phyloP scores from a whole-genome alignment of 148 eudicot species.

The Hydrangea macrophylla region DNA sequence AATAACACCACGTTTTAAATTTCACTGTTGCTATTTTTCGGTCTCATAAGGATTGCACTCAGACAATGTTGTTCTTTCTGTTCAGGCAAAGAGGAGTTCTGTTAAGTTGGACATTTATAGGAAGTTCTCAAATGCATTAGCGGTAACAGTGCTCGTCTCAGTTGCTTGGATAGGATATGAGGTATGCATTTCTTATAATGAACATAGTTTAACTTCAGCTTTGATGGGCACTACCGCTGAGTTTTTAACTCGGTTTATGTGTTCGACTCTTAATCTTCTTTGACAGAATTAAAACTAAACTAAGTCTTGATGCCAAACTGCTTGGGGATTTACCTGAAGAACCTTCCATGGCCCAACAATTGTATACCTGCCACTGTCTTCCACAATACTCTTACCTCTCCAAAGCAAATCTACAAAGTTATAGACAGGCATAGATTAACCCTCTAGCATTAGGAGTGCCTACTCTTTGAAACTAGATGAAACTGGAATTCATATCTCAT shows the following conservation, averaged over 20 bases:
- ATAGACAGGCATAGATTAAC: neutral
- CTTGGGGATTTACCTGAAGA: neutral
- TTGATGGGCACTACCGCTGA: neutral
- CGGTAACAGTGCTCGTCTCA: slow-evolving; percentile 74
- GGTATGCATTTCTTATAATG: slow-evolving; percentile 39
- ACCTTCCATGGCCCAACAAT: too few species aligned
- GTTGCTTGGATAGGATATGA: slow-evolving; percentile 92
- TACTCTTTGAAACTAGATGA: neutral
- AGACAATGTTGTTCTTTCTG: slow-evolving; percentile 12
- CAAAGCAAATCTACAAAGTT: neutral
- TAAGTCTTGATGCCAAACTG: neutral
- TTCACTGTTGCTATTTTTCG: neutral
- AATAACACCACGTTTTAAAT: neutral
- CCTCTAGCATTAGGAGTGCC: neutral
- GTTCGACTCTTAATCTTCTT: too few species aligned
- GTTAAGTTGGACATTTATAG: slow-evolving; percentile 89
- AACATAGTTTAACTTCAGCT: slow-evolving; percentile 1
- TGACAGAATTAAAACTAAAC: neutral
- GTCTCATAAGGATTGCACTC: neutral
- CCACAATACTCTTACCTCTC: neutral
- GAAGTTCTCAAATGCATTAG: slow-evolving; percentile 89
- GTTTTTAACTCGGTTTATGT: neutral
- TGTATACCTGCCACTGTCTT: neutral
- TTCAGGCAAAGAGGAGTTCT: slow-evolving; percentile 84
- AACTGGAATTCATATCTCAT: neutral